Conservation (phyloP, 306 rosid species). For the Lablab purpureus region DNA sequence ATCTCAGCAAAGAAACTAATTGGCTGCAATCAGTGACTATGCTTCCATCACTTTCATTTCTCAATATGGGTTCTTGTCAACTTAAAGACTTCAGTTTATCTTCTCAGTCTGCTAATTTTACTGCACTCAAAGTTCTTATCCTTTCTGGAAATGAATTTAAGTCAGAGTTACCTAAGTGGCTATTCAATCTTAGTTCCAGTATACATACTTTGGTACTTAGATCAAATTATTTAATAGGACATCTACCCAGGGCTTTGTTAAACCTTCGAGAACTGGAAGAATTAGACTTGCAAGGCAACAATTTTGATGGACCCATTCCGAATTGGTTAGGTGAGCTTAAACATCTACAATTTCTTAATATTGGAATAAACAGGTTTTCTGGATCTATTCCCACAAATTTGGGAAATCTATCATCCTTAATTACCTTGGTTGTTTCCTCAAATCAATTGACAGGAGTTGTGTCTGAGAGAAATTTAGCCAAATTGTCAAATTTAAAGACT, state of each 20-base stretch:
- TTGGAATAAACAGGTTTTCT: background rate
- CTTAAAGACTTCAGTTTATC: background rate
- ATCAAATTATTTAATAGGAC: background rate
- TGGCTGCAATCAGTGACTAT: background rate
- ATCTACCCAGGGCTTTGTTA: background rate
- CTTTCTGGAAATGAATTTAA: background rate
- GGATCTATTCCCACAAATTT: conserved; percentile 1
- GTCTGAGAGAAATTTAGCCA: background rate
- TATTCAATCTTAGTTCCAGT: background rate
- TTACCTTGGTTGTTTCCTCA: background rate
- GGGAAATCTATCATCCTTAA: conserved; percentile 1
- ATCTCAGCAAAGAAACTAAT: background rate
- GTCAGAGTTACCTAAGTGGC: background rate
- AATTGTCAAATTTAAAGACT: background rate
- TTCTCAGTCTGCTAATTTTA: background rate
- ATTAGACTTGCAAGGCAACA: background rate
- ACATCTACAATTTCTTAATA: background rate
- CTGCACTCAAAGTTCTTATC: background rate
- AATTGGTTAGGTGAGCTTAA: background rate
- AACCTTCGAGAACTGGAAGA: background rate
- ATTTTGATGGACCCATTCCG: background rate
- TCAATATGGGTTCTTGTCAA: background rate
- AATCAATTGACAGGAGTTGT: background rate
- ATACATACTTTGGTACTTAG: background rate
- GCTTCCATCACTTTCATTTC: background rate